Evolutionary conservation across 805 yeast species (phyloP).

Genomic region (Candida stauntonica): DNA sequence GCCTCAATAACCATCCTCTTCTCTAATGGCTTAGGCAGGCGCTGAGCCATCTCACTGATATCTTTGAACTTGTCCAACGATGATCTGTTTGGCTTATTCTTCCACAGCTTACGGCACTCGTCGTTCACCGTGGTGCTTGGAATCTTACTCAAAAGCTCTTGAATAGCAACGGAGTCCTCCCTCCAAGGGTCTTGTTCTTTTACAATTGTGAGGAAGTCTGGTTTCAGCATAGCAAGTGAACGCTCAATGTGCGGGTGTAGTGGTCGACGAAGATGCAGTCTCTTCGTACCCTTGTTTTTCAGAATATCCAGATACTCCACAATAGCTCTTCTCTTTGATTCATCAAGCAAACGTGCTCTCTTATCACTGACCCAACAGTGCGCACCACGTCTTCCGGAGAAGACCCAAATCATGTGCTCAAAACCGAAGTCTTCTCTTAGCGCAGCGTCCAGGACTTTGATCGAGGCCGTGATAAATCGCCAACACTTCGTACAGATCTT

Average conservation of each 20-base stretch:
- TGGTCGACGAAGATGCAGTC: constrained; percentile 64
- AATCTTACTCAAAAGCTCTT: constrained; percentile 54
- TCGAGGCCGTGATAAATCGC: constrained; percentile 85
- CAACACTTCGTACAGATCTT: constrained; percentile 86
- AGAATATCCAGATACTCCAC: constrained; percentile 81
- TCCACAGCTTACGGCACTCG: constrained; percentile 59
- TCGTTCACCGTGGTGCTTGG: constrained; percentile 52
- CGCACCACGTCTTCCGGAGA: constrained; percentile 97
- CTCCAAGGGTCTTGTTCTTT: constrained; percentile 90
- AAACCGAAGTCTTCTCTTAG: constrained; percentile 88
- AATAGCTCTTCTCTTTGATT: constrained; percentile 68
- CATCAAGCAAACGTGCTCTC: constrained; percentile 72
- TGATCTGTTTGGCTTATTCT: constrained; percentile 42
- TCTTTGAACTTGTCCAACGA: constrained; percentile 77
- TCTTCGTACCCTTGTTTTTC: constrained; percentile 45
- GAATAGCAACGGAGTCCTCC: constrained; percentile 46
- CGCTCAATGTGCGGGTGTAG: constrained; percentile 85
- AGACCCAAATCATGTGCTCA: constrained; percentile 85
- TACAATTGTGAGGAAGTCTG: constrained; percentile 59
- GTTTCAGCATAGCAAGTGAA: constrained; percentile 62
- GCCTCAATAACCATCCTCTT: constrained; percentile 56
- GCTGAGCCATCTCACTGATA: constrained; percentile 47
- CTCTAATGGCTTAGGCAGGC: constrained; percentile 37
- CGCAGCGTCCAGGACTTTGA: constrained; percentile 66
- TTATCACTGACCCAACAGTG: constrained; percentile 97